Base-by-base conservation (phyloP, 2,329 filamentous ascomycete genomes). In the Niveomyces coronatus region DNA sequence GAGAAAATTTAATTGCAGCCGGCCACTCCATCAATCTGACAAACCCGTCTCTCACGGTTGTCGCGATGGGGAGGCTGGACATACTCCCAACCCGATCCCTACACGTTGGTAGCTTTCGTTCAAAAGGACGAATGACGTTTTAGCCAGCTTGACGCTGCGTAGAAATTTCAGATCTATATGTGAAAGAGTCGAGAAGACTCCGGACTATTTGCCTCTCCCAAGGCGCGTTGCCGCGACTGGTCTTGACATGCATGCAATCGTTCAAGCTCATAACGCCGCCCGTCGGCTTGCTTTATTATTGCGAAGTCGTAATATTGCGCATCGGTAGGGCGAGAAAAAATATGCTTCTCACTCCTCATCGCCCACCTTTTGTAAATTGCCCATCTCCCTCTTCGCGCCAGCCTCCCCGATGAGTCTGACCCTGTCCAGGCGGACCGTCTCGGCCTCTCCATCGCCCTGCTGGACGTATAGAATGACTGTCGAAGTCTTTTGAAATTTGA, bases 401-500 rank as follows among this genome's bases (percentile, higher is more conserved):
- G 78, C 75, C 61, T 96, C 89, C 20, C 91, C 91, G 53, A 96
- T 79, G 39, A 96, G 67, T 49, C 77, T 71, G 47, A 91, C 62
- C 36, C 85, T 71, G 61, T 91, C 85, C 35, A 98, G 61, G 40
- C 91, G 79, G 41, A 91, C 81, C 67, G 85, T 88, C 56, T 96
- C 88, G 30, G 80, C 76, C 36, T 85, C 81, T 14, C 79, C 80
- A 39, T 89, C 84, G 3, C 87, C 88, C 55, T 93, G 81, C 38
- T 84, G 83, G 23, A 98, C 79, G 58, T 95, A 98, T 9, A 98
- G 51, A 14, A 94, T 82, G 50, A 98, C 56, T 44, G 80, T 91
- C 43, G 78, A 82, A 38, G 95, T 83, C 55, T 87, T 93, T 64
- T 96, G 91, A 68, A 96, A 98, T 65, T 95, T 95, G 62, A 98